Conservation (phyloP, 2,329 filamentous ascomycete species). For the Aspergillus chevalieri region DNA sequence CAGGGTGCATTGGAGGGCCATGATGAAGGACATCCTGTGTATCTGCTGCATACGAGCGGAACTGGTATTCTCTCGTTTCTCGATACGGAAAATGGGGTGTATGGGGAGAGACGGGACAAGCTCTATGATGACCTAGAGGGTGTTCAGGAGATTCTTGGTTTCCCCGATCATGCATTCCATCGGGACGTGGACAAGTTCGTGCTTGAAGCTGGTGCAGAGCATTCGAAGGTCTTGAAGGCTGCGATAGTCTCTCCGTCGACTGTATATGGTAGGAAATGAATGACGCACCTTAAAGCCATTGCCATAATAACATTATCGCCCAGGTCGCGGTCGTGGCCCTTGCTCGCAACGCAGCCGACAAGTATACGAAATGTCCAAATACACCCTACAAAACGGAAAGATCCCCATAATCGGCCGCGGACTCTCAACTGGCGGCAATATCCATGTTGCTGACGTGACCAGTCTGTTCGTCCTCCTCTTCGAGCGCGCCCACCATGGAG, state of each 20-base stretch:
- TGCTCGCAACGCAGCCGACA: constrained; percentile 9
- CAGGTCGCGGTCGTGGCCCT: constrained; percentile 7
- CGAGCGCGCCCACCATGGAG: neutral
- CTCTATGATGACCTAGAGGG: constrained; percentile 6
- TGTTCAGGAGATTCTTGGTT: constrained; percentile 5
- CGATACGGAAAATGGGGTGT: constrained; percentile 5
- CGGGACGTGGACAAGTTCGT: constrained; percentile 9
- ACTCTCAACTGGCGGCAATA: constrained; percentile 2
- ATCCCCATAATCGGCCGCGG: constrained; percentile 7
- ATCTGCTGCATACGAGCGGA: constrained; percentile 10
- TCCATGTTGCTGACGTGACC: constrained; percentile 8
- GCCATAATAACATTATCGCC: neutral
- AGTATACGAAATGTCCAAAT: constrained; percentile 8
- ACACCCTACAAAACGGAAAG: constrained; percentile 2
- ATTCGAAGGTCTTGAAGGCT: constrained; percentile 1
- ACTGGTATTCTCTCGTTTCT: constrained; percentile 8
- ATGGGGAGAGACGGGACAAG: constrained; percentile 1
- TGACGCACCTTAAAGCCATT: neutral
- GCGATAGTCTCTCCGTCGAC: constrained; percentile 8
- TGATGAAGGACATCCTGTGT: constrained; percentile 4
- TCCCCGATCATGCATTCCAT: constrained; percentile 11
- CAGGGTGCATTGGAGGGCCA: constrained; percentile 7
- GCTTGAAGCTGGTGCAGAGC: constrained; percentile 1
- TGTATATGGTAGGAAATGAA: constrained; percentile 6
- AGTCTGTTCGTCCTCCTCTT: constrained; percentile 3